Conservation (phyloP, 2,329 filamentous ascomycete genomes). For the Alternaria triticina region DNA sequence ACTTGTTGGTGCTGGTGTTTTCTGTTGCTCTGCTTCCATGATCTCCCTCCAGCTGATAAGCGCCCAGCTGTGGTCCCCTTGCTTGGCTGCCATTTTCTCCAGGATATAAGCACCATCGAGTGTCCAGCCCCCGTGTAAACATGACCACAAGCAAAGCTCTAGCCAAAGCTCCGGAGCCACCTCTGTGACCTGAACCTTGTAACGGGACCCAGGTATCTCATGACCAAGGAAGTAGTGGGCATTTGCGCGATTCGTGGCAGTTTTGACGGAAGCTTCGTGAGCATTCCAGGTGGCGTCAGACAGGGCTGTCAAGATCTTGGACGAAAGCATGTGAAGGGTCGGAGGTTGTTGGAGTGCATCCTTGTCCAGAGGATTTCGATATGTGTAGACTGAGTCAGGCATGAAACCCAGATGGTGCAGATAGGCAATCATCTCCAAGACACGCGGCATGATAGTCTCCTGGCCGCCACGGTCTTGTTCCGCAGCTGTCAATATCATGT, state of each 20-base stretch:
- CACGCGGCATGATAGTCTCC: constrained; percentile 49
- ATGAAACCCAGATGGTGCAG: constrained; percentile 57
- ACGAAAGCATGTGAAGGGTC: constrained; percentile 55
- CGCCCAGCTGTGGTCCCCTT: constrained; percentile 32
- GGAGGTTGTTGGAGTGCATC: constrained; percentile 55
- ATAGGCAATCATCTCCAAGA: constrained; percentile 56
- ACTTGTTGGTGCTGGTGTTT: constrained; percentile 15
- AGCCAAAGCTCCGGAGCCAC: constrained; percentile 57
- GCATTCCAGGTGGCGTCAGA: constrained; percentile 59
- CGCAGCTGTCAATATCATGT: constrained; percentile 52
- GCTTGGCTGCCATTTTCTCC: constrained; percentile 29
- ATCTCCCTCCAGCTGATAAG: constrained; percentile 54
- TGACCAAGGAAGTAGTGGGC: constrained; percentile 50
- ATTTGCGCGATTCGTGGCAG: constrained; percentile 39
- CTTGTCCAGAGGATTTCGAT: constrained; percentile 41
- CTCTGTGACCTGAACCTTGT: constrained; percentile 49
- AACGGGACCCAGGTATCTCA: constrained; percentile 53
- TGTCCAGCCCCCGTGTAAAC: constrained; percentile 57
- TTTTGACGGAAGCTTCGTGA: constrained; percentile 48
- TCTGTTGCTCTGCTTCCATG: constrained; percentile 38
- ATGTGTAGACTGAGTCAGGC: constrained; percentile 54
- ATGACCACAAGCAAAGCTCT: constrained; percentile 60
- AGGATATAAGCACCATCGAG: constrained; percentile 52
- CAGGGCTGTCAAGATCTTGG: constrained; percentile 56
- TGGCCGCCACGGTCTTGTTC: constrained; percentile 24